These are phyloP conservation scores for Cryphonectria parasitica DNA, from an alignment of 2,329 filamentous ascomycete species.

Conservation along the genomic window DNA sequence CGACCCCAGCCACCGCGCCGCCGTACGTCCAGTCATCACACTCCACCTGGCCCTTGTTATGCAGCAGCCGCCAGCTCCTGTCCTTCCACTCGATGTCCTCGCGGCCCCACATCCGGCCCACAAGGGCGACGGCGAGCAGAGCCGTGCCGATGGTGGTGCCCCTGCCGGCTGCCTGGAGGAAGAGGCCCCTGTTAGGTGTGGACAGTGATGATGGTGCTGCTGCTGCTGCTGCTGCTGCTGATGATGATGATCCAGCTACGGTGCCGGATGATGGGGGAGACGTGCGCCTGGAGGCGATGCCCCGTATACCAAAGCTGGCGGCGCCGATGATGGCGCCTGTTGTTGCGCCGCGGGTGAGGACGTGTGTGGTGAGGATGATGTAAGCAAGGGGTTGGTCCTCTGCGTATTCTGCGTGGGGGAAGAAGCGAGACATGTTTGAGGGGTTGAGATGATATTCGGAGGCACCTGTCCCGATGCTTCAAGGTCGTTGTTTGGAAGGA, in stretches of 20 bases:
- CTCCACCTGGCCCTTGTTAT: slow-evolving; percentile 16
- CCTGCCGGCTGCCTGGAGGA: slow-evolving; percentile 21
- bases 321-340: slow-evolving; percentile 31
- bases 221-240: background rate
- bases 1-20: slow-evolving; percentile 1
- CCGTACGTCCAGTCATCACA: slow-evolving; percentile 17
- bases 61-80: slow-evolving; percentile 19
- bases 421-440: slow-evolving; percentile 55
- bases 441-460: too few species aligned
- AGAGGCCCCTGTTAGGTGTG: background rate
- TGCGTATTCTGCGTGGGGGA: slow-evolving; percentile 59
- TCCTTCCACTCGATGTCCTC: slow-evolving; percentile 29
- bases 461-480: background rate
- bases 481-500: background rate
- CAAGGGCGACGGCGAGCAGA: slow-evolving; percentile 17
- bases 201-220: background rate
- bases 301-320: background rate
- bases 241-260: background rate
- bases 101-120: slow-evolving; percentile 25
- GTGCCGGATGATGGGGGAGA: background rate
- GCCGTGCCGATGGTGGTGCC: slow-evolving; percentile 14
- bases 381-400: slow-evolving; percentile 63
- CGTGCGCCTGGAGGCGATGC: background rate
- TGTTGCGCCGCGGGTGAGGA: slow-evolving; percentile 36
- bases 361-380: slow-evolving; percentile 61